These are phyloP conservation scores for Aureobasidium zeae DNA, from an alignment of 2,329 filamentous ascomycete genomes.

Conservation along the genomic window DNA sequence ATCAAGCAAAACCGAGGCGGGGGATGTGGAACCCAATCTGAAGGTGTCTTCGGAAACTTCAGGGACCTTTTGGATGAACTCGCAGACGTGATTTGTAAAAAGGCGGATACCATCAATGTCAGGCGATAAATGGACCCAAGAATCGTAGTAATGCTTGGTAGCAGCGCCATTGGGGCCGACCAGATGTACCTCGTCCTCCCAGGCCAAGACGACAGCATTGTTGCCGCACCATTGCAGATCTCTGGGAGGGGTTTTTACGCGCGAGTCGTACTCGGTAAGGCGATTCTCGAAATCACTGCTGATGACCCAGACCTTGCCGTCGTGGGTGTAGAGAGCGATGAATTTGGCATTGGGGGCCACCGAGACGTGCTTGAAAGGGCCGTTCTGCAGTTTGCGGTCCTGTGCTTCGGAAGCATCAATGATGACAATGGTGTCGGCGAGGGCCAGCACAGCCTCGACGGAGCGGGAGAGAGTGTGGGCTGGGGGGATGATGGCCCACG, in stretches of 20 bases:
- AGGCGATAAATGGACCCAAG: conserved; percentile 76
- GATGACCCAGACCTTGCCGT: conserved; percentile 83
- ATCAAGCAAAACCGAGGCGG: conserved; percentile 86
- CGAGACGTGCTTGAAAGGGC: conserved; percentile 81
- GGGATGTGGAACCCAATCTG: conserved; percentile 74
- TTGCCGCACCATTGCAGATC: conserved; percentile 95
- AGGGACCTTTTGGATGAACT: conserved; percentile 92
- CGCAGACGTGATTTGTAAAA: conserved; percentile 87
- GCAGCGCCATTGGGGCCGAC: conserved; percentile 76
- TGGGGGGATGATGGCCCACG: conserved; percentile 84
- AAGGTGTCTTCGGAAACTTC: conserved; percentile 66
- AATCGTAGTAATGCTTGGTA: conserved; percentile 71
- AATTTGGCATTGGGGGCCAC: conserved; percentile 88
- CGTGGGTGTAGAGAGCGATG: conserved; percentile 75
- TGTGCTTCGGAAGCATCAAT: conserved; percentile 85
- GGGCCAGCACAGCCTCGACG: conserved; percentile 82
- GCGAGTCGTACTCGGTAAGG: conserved; percentile 83
- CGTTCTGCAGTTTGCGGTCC: conserved; percentile 82
- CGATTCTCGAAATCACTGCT: conserved; percentile 91
- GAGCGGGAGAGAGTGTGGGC: conserved; percentile 82
- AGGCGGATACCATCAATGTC: conserved; percentile 85
- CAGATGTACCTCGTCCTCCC: conserved; percentile 95
- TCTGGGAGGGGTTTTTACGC: conserved; percentile 72
- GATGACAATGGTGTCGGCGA: conserved; percentile 73
- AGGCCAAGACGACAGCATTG: conserved; percentile 84